Percentiles rank a stretch among this genome's conserved stretches.
Evolutionary conservation across 169 alveolate species (phyloP).

Genomic region (Eimeria maxima): DNA sequence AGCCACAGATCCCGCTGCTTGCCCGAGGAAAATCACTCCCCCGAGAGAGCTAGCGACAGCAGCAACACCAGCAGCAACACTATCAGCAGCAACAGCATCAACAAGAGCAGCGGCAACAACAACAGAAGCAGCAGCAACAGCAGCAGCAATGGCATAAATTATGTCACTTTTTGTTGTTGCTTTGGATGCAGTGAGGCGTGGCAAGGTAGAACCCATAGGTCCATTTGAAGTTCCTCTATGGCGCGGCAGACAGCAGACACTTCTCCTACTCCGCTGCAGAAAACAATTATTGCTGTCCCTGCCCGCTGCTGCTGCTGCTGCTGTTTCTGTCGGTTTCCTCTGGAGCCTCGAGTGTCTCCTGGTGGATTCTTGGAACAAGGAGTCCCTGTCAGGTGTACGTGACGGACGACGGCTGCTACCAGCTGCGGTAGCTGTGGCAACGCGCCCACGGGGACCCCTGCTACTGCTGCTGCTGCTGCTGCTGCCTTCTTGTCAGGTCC

Average conservation of each 20-base stretch:
- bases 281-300: constrained; percentile 95
- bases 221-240: constrained; percentile 88
- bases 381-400: constrained; percentile 87
- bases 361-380: neutral
- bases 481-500: neutral
- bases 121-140: constrained; percentile 36
- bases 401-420: constrained; percentile 70
- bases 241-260: constrained; percentile 89
- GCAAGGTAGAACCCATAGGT: constrained; percentile 95
- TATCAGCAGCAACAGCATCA: neutral
- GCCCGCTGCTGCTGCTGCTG: constrained; percentile 63
- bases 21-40: neutral
- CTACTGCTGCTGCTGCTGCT: constrained; percentile 61
- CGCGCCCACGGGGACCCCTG: constrained; percentile 34
- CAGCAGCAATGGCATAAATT: constrained; percentile 8
- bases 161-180: constrained; percentile 96
- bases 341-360: neutral
- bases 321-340: neutral
- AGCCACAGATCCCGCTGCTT: neutral
- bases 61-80: neutral
- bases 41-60: neutral
- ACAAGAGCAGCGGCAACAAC: neutral
- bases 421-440: constrained; percentile 65
- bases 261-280: constrained; percentile 97
- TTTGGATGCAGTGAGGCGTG: constrained; percentile 97